Conservation (phyloP, 345 rosid genomes). For the Mangifera indica region DNA sequence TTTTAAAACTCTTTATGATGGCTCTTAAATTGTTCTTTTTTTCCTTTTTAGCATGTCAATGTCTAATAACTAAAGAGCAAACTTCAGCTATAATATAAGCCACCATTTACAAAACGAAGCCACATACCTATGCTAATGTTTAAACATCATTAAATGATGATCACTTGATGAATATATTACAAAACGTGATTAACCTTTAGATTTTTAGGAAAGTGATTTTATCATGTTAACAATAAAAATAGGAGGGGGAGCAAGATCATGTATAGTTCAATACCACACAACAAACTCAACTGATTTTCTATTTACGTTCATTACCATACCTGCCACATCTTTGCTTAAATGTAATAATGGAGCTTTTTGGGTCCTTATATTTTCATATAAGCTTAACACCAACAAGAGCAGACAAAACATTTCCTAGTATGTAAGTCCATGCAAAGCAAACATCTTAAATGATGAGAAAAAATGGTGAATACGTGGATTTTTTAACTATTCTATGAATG, state of each 20-base stretch:
- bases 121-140: neutral
- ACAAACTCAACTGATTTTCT: neutral
- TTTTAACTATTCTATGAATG: neutral
- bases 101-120: neutral
- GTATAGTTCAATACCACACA: neutral
- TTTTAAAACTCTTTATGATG: neutral
- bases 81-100: neutral
- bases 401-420: neutral
- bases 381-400: neutral
- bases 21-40: neutral
- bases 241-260: neutral
- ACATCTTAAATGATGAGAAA: neutral
- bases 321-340: neutral
- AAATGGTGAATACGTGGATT: neutral
- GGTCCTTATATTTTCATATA: neutral
- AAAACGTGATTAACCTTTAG: neutral
- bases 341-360: neutral
- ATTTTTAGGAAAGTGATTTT: neutral
- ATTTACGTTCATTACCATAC: neutral
- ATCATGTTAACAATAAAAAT: neutral
- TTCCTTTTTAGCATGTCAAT: neutral
- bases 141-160: neutral
- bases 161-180: neutral
- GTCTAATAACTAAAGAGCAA: neutral
- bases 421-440: neutral